Percentiles rank a stretch among this genome's conserved stretches.
Conservation (phyloP, 345 rosid species). For the Brassica rapa region DNA sequence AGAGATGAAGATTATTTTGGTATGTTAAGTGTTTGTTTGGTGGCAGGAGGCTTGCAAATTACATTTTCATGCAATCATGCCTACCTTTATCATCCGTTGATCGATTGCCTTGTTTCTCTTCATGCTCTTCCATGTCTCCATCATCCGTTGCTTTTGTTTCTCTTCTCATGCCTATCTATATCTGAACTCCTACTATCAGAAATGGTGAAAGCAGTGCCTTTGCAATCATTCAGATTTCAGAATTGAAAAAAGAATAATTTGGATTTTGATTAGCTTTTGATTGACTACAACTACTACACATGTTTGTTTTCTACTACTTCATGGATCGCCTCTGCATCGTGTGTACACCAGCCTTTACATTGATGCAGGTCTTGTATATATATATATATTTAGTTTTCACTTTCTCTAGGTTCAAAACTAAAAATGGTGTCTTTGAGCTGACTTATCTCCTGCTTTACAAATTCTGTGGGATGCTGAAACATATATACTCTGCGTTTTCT, state of each 20-base stretch:
- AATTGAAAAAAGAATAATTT: constrained; percentile 51
- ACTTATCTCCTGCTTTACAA: not conserved
- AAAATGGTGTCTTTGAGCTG: constrained; percentile 23
- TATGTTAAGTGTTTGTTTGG: constrained; percentile 80
- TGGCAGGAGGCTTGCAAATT: constrained; percentile 69
- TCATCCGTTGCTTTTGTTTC: constrained; percentile 42
- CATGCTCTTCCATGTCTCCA: constrained; percentile 36
- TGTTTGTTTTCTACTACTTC: constrained; percentile 74
- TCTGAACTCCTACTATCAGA: constrained; percentile 67
- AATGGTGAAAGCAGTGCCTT: constrained; percentile 60
- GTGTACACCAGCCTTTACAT: constrained; percentile 52
- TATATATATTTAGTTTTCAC: constrained; percentile 40
- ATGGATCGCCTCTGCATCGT: constrained; percentile 74
- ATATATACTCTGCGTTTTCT: constrained; percentile 20
- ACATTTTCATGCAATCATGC: constrained; percentile 60
- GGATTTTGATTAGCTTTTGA: constrained; percentile 50
- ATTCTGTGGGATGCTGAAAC: constrained; percentile 5
- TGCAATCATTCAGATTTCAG: constrained; percentile 72
- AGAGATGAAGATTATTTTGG: constrained; percentile 40
- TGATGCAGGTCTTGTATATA: constrained; percentile 78
- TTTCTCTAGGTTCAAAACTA: constrained; percentile 22
- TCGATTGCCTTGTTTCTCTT: constrained; percentile 45
- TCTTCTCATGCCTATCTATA: constrained; percentile 55
- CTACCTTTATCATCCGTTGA: constrained; percentile 39
- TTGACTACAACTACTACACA: constrained; percentile 48